Conservation (phyloP, 352 stramenopile genomes). For the Globisporangium nodosum region DNA sequence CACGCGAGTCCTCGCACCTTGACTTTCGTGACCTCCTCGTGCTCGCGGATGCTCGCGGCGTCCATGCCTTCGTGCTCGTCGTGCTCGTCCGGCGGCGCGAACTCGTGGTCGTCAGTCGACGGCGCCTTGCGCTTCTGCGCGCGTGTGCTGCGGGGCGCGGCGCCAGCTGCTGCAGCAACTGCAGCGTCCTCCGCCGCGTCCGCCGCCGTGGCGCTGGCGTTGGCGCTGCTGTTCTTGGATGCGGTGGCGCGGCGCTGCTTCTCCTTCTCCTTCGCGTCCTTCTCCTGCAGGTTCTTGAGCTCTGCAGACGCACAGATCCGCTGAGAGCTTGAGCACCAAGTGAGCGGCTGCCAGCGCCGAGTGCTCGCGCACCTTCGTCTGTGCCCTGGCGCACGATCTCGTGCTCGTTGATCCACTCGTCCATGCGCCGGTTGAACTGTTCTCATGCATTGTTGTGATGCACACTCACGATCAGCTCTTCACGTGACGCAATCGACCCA, state of each 20-base stretch:
- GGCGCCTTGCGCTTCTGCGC: constrained; percentile 69
- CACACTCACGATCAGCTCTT: neutral
- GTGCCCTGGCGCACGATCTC: constrained; percentile 73
- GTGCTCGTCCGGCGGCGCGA: constrained; percentile 88
- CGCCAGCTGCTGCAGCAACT: neutral
- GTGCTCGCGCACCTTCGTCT: constrained; percentile 31
- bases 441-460: neutral
- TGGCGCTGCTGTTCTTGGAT: constrained; percentile 18
- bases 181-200: constrained; percentile 19
- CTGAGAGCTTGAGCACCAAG: neutral
- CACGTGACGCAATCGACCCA: neutral
- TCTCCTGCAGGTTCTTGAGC: constrained; percentile 63
- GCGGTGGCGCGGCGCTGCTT: constrained; percentile 25
- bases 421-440: constrained; percentile 86
- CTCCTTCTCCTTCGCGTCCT: constrained; percentile 71
- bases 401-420: constrained; percentile 83
- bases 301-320: constrained; percentile 17
- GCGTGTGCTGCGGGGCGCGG: constrained; percentile 30
- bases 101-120: constrained; percentile 52
- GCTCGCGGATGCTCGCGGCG: constrained; percentile 94
- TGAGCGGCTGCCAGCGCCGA: too few relatives aligned
- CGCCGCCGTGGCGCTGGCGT: constrained; percentile 1
- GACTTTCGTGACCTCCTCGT: constrained; percentile 97
- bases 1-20: constrained; percentile 42
- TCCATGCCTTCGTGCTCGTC: constrained; percentile 99